Percentiles rank a stretch among this genome's conserved stretches.
These are phyloP conservation scores for Daphne laureola DNA, from an alignment of 441 rosid genomes.

Conservation along the genomic window DNA sequence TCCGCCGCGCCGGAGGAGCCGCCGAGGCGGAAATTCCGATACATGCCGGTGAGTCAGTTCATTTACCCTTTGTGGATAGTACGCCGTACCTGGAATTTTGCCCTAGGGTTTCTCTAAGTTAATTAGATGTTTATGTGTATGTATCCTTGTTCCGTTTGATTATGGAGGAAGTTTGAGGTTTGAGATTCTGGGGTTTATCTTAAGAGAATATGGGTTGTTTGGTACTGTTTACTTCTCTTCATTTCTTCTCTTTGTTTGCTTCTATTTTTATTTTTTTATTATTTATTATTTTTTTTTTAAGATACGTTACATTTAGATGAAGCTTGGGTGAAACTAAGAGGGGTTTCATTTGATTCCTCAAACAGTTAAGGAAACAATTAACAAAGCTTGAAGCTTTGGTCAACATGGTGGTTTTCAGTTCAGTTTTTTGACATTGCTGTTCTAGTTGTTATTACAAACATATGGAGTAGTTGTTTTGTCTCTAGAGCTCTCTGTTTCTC, in stretches of 20 bases:
- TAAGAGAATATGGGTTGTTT: no score
- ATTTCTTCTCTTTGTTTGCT: neutral
- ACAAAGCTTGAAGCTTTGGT: neutral
- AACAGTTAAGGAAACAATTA: neutral
- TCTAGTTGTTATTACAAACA: neutral
- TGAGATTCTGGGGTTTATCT: constrained; percentile 4
- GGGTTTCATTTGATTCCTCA: constrained; percentile 1
- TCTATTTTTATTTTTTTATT: neutral
- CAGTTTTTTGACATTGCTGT: no score
- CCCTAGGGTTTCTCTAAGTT: neutral
- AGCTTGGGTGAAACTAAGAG: neutral
- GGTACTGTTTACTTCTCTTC: no score
- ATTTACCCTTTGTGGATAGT: neutral
- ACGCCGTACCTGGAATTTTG: constrained; percentile 12
- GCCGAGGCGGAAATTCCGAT: constrained; percentile 67
- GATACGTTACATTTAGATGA: neutral
- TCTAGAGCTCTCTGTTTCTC: no score
- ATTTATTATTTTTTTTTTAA: neutral
- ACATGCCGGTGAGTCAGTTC: constrained; percentile 65
- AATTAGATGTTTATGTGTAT: neutral
- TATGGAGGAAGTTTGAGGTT: constrained; percentile 6
- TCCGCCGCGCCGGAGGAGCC: constrained; percentile 46
- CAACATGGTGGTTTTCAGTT: neutral
- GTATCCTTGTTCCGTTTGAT: neutral
- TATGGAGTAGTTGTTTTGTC: constrained; percentile 6